phyloP scores from a whole-genome alignment of 768 basidiomycete species.

The Lactarius evosmus region DNA sequence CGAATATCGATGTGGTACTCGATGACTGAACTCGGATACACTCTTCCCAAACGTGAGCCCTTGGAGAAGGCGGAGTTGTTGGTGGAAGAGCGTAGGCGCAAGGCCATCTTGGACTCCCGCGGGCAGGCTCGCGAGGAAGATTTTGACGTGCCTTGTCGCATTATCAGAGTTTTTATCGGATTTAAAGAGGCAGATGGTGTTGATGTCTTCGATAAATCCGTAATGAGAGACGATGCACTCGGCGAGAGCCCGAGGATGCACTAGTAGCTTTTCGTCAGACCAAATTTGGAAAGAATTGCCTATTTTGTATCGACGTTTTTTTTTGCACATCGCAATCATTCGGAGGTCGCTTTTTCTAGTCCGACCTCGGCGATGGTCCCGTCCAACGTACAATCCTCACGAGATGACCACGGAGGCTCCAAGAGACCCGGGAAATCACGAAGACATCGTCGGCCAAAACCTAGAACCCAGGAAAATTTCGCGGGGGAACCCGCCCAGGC shows the following conservation, averaged over 20 bases:
- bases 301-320: slow-evolving; percentile 9
- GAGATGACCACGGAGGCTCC: neutral
- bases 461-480: slow-evolving; percentile 37
- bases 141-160: slow-evolving; percentile 50
- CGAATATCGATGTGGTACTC: slow-evolving; percentile 65
- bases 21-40: slow-evolving; percentile 55
- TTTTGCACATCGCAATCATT: neutral
- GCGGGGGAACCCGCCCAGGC: slow-evolving; percentile 26
- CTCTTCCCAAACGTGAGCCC: slow-evolving; percentile 56
- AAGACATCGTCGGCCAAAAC: slow-evolving; percentile 38
- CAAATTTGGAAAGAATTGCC: slow-evolving; percentile 19
- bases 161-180: slow-evolving; percentile 59
- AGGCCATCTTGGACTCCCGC: slow-evolving; percentile 58
- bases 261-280: slow-evolving; percentile 14
- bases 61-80: slow-evolving; percentile 66
- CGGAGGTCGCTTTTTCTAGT: neutral
- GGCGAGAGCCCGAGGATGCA: neutral
- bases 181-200: slow-evolving; percentile 40
- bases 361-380: slow-evolving; percentile 14
- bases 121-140: slow-evolving; percentile 48
- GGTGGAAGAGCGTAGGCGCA: slow-evolving; percentile 60
- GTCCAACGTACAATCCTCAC: neutral
- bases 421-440: slow-evolving; percentile 5
- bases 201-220: slow-evolving; percentile 9
- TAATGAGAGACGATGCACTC: slow-evolving; percentile 6